A percentile compares a stretch with the other conserved stretches of the same genome.
Conservation (phyloP, 78 protist genomes). For the Bigelowiella natans region DNA sequence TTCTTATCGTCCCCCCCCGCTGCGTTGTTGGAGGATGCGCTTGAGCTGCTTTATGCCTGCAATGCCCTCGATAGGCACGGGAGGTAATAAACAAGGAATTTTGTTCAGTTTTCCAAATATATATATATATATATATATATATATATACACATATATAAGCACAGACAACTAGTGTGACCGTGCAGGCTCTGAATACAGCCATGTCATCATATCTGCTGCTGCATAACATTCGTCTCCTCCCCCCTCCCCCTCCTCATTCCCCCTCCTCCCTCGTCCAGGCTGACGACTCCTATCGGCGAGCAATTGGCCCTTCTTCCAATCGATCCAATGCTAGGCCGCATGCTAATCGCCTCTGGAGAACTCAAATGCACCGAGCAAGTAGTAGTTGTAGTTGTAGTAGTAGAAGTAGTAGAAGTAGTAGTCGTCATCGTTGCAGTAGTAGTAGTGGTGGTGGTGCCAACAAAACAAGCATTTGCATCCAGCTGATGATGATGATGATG, state of each 20-base stretch:
- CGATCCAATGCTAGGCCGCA: not conserved
- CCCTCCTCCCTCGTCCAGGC: no score
- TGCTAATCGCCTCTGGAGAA: not conserved
- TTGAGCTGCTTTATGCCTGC: not conserved
- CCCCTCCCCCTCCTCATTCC: no score
- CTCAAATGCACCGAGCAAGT: not conserved
- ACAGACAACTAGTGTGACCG: no score
- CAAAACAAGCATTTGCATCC: not conserved
- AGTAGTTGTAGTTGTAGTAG: not conserved
- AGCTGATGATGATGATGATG: no score
- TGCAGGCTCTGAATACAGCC: no score
- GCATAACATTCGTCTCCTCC: no score
- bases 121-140: no score
- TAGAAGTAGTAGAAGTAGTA: not conserved
- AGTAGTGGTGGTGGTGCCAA: not conserved
- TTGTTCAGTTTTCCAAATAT: no score
- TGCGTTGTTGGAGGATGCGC: not conserved
- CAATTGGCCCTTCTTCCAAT: not conserved
- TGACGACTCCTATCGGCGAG: not conserved
- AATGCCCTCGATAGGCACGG: not conserved
- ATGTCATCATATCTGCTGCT: no score
- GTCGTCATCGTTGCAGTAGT: not conserved
- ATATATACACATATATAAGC: no score
- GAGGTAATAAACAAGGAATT: no score
- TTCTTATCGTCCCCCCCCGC: constrained; percentile 3